phyloP scores from a whole-genome alignment of 257 asterid genomes.

The Nemophila menziesii region DNA sequence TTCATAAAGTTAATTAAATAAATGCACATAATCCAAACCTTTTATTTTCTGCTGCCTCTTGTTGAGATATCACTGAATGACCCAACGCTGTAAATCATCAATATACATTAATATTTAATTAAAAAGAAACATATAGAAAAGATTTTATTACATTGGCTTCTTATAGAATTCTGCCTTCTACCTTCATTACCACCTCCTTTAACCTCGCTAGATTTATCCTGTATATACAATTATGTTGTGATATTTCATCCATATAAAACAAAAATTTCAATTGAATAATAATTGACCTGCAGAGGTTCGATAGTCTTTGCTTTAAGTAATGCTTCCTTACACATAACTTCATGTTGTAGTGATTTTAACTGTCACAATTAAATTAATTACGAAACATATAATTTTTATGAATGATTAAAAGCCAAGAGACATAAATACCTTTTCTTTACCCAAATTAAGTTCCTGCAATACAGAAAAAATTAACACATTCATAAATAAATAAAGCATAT shows the following conservation, averaged over 20 bases:
- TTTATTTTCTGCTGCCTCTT: conserved; percentile 40
- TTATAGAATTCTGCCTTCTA: conserved; percentile 33
- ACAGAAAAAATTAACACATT: conserved; percentile 1
- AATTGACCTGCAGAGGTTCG: conserved; percentile 23
- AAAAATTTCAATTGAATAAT: neutral
- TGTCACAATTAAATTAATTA: conserved; percentile 13
- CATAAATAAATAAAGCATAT: neutral
- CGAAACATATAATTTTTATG: neutral
- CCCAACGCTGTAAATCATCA: conserved; percentile 52
- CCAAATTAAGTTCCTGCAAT: conserved; percentile 64
- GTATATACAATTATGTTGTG: no score
- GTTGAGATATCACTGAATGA: conserved; percentile 25
- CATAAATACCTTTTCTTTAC: conserved; percentile 70
- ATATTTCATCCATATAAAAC: no score
- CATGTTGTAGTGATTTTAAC: conserved; percentile 68
- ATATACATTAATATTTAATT: neutral
- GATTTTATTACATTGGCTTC: conserved; percentile 52
- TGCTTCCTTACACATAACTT: conserved; percentile 58
- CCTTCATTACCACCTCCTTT: conserved; percentile 19
- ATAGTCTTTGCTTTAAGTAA: conserved; percentile 44
- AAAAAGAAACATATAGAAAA: neutral
- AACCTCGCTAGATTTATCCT: no score
- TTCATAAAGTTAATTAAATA: neutral
- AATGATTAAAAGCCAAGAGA: conserved; percentile 6
- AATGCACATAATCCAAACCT: conserved; percentile 27